Conservation (phyloP, 306 rosid species). For the Castanopsis chinensis region DNA sequence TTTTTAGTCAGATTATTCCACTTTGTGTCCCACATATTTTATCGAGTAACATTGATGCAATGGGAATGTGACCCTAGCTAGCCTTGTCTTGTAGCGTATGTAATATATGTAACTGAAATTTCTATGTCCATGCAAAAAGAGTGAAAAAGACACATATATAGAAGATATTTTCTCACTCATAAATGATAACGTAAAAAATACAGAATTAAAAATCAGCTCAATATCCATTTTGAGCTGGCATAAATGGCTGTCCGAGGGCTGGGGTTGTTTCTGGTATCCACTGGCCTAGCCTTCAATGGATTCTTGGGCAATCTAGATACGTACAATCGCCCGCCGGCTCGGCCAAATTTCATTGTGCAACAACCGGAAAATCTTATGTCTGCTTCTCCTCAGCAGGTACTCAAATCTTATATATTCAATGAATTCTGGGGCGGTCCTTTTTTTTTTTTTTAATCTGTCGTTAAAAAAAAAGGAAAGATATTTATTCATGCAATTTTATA, state of each 20-base stretch:
- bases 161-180: background rate
- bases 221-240: background rate
- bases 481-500: background rate
- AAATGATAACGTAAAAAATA: background rate
- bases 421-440: too few species aligned
- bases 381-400: slow-evolving; percentile 40
- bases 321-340: slow-evolving; percentile 36
- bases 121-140: too few species aligned
- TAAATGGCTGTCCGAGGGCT: background rate
- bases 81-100: background rate
- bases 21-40: too few species aligned
- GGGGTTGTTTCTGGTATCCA: background rate
- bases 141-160: too few species aligned
- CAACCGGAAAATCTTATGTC: background rate
- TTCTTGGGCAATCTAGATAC: background rate
- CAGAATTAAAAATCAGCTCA: background rate
- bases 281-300: background rate
- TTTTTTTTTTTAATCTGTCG: too few species aligned
- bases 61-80: background rate
- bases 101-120: background rate
- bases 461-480: background rate
- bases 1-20: too few species aligned
- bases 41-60: background rate
- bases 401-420: background rate
- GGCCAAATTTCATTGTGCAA: slow-evolving; percentile 8